Evolutionary conservation across 2,329 filamentous ascomycete species (phyloP).

Genomic region (Fusarium setosum): DNA sequence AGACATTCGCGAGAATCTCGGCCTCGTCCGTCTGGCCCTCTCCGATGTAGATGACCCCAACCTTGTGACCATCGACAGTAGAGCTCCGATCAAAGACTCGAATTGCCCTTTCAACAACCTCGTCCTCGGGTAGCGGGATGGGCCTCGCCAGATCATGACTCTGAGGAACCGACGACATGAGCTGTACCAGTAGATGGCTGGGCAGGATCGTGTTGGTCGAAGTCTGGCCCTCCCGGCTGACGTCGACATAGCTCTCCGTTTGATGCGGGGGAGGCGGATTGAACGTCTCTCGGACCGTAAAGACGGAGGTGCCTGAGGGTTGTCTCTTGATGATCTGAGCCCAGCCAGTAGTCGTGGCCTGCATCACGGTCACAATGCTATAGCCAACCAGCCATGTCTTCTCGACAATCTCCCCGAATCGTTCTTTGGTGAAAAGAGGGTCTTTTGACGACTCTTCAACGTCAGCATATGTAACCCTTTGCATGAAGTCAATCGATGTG

Average conservation of each 20-base stretch:
- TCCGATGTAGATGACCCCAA: constrained; percentile 93
- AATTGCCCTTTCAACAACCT: constrained; percentile 79
- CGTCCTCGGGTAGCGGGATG: constrained; percentile 78
- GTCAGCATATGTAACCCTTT: constrained; percentile 86
- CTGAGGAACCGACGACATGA: constrained; percentile 73
- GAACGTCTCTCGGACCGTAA: constrained; percentile 70
- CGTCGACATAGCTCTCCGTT: constrained; percentile 58
- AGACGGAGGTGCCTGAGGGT: constrained; percentile 74
- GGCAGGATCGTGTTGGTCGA: constrained; percentile 74
- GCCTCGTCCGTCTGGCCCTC: constrained; percentile 85
- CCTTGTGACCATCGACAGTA: constrained; percentile 94
- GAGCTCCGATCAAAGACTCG: constrained; percentile 86
- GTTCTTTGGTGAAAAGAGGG: constrained; percentile 70
- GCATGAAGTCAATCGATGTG: constrained; percentile 95
- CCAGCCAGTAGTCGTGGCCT: constrained; percentile 73
- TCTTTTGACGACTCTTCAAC: constrained; percentile 80
- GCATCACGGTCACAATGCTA: constrained; percentile 79
- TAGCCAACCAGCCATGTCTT: constrained; percentile 80
- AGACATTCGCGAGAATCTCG: constrained; percentile 88
- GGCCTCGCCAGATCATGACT: constrained; percentile 71
- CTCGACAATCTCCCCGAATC: constrained; percentile 74
- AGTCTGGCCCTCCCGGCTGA: constrained; percentile 61
- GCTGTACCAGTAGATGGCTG: constrained; percentile 77
- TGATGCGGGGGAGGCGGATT: constrained; percentile 69
- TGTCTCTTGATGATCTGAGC: constrained; percentile 78